These are phyloP conservation scores for Balamuthia mandrillaris DNA, from an alignment of 208 protist species.

Conservation along the genomic window DNA sequence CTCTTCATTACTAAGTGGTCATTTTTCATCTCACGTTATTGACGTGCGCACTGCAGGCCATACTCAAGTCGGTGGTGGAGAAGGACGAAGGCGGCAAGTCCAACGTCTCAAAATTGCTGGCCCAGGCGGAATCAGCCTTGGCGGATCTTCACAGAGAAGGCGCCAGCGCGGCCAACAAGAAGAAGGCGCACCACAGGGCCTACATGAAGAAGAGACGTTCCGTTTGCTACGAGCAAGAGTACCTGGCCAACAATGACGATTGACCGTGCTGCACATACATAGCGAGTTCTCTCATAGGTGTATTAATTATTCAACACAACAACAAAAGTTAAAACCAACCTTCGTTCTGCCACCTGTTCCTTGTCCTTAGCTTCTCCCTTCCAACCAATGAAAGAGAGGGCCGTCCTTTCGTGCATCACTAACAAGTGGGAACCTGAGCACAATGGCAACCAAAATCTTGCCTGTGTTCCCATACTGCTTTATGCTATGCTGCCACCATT, in stretches of 20 bases:
- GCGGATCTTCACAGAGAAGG: neutral
- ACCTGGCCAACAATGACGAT: neutral
- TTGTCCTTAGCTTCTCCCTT: too few species aligned
- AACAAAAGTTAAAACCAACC: too few species aligned
- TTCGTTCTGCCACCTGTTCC: too few species aligned
- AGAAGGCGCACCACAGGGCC: neutral
- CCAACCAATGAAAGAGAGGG: too few species aligned
- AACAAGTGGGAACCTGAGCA: too few species aligned
- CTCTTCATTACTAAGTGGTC: neutral
- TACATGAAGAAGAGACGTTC: conserved; percentile 6
- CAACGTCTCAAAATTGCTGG: neutral
- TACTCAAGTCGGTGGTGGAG: neutral
- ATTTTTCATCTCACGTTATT: neutral
- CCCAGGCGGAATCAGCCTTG: neutral
- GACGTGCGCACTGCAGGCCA: neutral
- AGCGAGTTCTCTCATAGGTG: too few species aligned
- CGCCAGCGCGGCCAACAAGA: neutral
- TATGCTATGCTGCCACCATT: too few species aligned
- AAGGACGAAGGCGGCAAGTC: neutral
- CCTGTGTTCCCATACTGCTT: too few species aligned
- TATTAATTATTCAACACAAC: too few species aligned
- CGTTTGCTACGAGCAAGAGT: neutral
- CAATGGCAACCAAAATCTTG: too few species aligned
- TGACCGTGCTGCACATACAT: too few species aligned
- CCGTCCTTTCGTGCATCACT: too few species aligned